Evolutionary conservation across 345 rosid genomes (phyloP).

Genomic region (Populus davidiana): DNA sequence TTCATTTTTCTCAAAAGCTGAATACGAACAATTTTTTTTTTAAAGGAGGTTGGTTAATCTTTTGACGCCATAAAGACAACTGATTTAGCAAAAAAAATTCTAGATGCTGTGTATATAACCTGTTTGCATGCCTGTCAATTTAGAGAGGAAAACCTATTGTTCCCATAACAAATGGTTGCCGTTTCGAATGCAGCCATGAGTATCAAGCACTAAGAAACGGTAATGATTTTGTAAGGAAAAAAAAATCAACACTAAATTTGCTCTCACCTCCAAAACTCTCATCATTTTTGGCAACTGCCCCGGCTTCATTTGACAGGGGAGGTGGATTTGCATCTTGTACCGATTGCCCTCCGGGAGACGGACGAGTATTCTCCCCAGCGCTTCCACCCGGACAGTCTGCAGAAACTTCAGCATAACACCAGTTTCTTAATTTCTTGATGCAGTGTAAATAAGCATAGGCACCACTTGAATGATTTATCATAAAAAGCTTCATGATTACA

Average conservation of each 20-base stretch:
- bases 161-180: neutral
- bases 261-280: constrained; percentile 3
- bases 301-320: constrained; percentile 9
- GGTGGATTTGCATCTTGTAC: constrained; percentile 5
- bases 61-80: too few species aligned
- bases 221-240: neutral
- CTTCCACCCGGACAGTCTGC: constrained; percentile 18
- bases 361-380: neutral
- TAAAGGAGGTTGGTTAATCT: too few species aligned
- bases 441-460: neutral
- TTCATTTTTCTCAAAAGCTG: too few species aligned
- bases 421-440: neutral
- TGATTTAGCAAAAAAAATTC: too few species aligned
- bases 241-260: neutral
- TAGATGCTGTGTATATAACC: too few species aligned
- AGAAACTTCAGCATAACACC: neutral
- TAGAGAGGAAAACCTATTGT: neutral
- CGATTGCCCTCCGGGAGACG: neutral
- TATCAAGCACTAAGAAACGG: neutral
- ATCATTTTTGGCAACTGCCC: constrained; percentile 4
- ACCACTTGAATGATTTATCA: neutral
- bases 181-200: neutral
- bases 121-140: too few species aligned
- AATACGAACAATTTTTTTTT: too few species aligned
- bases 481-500: neutral